Base-by-base conservation (phyloP, 192 early-diverging fungal genomes). In the Rhizophagus clarus region DNA sequence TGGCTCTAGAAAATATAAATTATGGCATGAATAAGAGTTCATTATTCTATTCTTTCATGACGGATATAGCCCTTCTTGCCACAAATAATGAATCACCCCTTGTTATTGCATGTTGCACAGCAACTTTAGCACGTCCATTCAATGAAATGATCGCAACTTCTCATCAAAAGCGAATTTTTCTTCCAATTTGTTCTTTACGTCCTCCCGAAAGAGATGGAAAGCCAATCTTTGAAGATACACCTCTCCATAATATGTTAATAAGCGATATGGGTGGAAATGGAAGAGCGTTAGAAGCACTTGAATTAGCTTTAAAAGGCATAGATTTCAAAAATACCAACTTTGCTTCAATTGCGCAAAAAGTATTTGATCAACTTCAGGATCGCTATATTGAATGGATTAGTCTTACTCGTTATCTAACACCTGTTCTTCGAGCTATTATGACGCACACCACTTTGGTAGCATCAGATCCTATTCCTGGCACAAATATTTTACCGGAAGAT, bases 211-310 rank as follows among this genome's bases (percentile, higher is more conserved):
- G 24, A 28, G 1, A 51, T 0, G 28, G 5, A 24, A 56, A 56
- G 45, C 40, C n/a, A 29, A n/a, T 74, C n/a, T 74, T 74, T 34
- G 2, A 34, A 51, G 17, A 74, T 31, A 45, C 6, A 45, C 72
- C 49, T 28, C 40, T 49, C n/a, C 40, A 45, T 3, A 42, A 14
- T 1, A 74, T 74, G 42, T 40, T 73, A 26, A 15, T 73, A n/a
- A 73, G 22, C 42, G 72, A 74, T 74, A 74, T 74, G 72, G 72
- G 49, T 29, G 72, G 72, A 74, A 22, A 56, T 56, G 72, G 72
- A 1, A 20, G 20, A 28, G 42, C 72, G 0, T 51, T 73, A 29
- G 72, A 73, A 51, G 10, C 29, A 73, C 17, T 60, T n/a, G 1
- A 74, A 74, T 29, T 3, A n/a, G 37, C 72, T 28, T 10, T 74